Conservation (phyloP, 208 protist genomes). For the Leishmania arabica region DNA sequence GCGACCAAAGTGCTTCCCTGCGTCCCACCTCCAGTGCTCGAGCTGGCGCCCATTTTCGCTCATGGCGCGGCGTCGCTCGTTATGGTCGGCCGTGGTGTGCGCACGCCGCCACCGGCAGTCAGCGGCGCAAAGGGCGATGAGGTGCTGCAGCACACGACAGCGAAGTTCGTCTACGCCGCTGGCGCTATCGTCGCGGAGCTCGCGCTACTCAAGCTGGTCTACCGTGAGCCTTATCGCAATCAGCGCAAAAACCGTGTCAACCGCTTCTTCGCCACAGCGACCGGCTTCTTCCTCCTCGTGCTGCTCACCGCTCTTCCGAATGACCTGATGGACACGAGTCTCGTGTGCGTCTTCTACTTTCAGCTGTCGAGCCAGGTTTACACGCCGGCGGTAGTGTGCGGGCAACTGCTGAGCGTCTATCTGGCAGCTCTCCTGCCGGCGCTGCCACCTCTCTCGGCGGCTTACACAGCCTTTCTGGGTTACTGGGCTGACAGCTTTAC, state of each 20-base stretch:
- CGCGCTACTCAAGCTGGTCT: slow-evolving; percentile 51
- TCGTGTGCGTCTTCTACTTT: slow-evolving; percentile 45
- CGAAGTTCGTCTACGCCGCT: slow-evolving; percentile 61
- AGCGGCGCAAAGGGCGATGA: slow-evolving; percentile 23
- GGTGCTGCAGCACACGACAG: slow-evolving; percentile 37
- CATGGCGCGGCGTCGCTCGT: slow-evolving; percentile 45
- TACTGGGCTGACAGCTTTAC: slow-evolving; percentile 15
- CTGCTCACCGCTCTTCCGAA: slow-evolving; percentile 51
- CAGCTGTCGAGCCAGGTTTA: slow-evolving; percentile 55
- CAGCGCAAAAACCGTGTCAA: slow-evolving; percentile 39
- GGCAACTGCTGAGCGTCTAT: slow-evolving; percentile 64
- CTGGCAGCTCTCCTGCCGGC: slow-evolving; percentile 39
- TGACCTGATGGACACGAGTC: slow-evolving; percentile 44
- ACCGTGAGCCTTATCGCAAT: slow-evolving; percentile 51
- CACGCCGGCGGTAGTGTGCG: slow-evolving; percentile 49
- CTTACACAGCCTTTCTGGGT: slow-evolving; percentile 16
- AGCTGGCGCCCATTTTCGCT: slow-evolving; percentile 33
- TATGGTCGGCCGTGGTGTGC: slow-evolving; percentile 28
- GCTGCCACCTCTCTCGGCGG: slow-evolving; percentile 30
- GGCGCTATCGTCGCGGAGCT: slow-evolving; percentile 51
- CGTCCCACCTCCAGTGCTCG: slow-evolving; percentile 1
- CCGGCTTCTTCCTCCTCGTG: slow-evolving; percentile 48
- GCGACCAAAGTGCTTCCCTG: slow-evolving; percentile 2
- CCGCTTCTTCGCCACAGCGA: slow-evolving; percentile 34
- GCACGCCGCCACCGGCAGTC: slow-evolving; percentile 22